Conservation (phyloP, 257 asterid species). For the Schizonepeta tenuifolia region DNA sequence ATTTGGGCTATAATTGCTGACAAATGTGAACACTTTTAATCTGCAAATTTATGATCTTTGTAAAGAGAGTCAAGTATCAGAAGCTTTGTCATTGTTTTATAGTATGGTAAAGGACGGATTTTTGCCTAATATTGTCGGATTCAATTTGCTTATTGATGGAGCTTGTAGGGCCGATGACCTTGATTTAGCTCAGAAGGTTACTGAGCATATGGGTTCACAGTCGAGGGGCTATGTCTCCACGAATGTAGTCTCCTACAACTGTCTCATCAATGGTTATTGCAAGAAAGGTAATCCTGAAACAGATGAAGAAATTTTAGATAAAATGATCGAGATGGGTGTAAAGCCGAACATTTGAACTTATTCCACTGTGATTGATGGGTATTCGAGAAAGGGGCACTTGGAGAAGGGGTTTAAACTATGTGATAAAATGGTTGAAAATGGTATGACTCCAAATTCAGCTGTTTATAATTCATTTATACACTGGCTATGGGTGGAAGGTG, state of each 20-base stretch:
- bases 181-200: conserved; percentile 56
- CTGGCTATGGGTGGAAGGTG: conserved; percentile 71
- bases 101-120: conserved; percentile 72
- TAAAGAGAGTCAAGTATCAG: conserved; percentile 53
- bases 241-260: conserved; percentile 61
- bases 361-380: conserved; percentile 77
- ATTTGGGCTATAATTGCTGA: too few relatives aligned
- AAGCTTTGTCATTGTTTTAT: conserved; percentile 68
- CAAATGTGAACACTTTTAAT: conserved; percentile 68
- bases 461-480: conserved; percentile 70
- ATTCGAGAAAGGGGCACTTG: conserved; percentile 58
- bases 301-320: conserved; percentile 54
- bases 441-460: conserved; percentile 60
- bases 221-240: conserved; percentile 53
- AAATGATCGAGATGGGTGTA: conserved; percentile 56
- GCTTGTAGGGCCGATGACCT: conserved; percentile 62
- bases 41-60: conserved; percentile 69
- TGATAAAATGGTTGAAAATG: conserved; percentile 55
- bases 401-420: conserved; percentile 73
- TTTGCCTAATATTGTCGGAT: conserved; percentile 59
- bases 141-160: conserved; percentile 79
- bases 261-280: conserved; percentile 76
- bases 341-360: conserved; percentile 72
- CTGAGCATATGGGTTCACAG: conserved; percentile 51
- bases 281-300: conserved; percentile 53